These are phyloP conservation scores for Sodiomyces alkalinus DNA, from an alignment of 2,329 filamentous ascomycete species.

Conservation along the genomic window DNA sequence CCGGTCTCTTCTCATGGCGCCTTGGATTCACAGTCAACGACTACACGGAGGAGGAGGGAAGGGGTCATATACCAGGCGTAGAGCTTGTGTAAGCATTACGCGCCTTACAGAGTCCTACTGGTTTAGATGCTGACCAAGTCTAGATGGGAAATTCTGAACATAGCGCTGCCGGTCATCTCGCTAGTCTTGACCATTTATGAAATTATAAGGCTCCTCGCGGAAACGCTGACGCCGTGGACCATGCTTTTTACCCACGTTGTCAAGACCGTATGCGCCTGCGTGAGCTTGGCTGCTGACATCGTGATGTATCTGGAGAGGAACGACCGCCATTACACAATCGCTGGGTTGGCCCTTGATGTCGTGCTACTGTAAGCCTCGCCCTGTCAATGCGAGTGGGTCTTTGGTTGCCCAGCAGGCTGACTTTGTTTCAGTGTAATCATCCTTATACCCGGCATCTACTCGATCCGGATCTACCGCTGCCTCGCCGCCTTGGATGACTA, in stretches of 20 bases:
- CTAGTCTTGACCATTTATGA: slow-evolving; percentile 31
- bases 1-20: slow-evolving; percentile 38
- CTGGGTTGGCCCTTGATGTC: slow-evolving; percentile 32
- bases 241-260: slow-evolving; percentile 36
- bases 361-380: slow-evolving; percentile 27
- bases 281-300: slow-evolving; percentile 34
- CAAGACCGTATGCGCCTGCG: slow-evolving; percentile 30
- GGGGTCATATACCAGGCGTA: slow-evolving; percentile 24
- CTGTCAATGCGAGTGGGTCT: no score
- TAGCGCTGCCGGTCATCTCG: slow-evolving; percentile 30
- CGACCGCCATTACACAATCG: slow-evolving; percentile 30
- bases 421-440: slow-evolving; percentile 21
- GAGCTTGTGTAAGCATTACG: slow-evolving; percentile 33
- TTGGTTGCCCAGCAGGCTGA: background rate
- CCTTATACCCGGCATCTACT: slow-evolving; percentile 28
- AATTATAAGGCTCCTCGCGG: slow-evolving; percentile 28
- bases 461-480: slow-evolving; percentile 29
- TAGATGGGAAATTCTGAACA: slow-evolving; percentile 39
- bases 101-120: background rate
- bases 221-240: slow-evolving; percentile 37
- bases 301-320: slow-evolving; percentile 30
- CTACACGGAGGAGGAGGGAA: slow-evolving; percentile 23
- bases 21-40: slow-evolving; percentile 29
- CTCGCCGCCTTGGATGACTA: slow-evolving; percentile 34
- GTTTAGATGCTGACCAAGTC: slow-evolving; percentile 1